Percentiles rank a stretch among this genome's conserved stretches.
Evolutionary conservation across 1,139 yeast genomes (phyloP).

Genomic region (Zygosaccharomyces pseudobailii): DNA sequence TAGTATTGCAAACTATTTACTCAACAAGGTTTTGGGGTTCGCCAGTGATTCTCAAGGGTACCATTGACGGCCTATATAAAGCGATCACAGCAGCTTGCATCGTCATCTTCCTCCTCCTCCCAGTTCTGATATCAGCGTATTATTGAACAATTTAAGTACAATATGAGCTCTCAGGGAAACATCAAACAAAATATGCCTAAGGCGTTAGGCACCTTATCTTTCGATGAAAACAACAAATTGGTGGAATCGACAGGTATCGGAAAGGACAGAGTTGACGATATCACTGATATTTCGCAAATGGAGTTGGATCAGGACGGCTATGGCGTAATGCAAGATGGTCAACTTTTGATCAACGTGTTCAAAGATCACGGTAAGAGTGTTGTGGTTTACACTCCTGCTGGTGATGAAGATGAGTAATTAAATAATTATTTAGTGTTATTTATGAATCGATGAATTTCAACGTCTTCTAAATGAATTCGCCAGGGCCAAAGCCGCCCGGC

Average conservation of each 20-base stretch:
- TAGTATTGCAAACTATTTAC: background rate
- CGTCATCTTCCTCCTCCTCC: too few relatives aligned
- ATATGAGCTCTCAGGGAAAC: background rate
- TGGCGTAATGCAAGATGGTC: constrained; percentile 21
- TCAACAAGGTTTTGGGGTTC: background rate
- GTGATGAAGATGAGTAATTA: constrained; percentile 3
- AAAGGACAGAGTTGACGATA: constrained; percentile 25
- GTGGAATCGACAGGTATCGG: constrained; percentile 32
- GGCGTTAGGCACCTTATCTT: constrained; percentile 30
- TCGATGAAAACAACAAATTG: constrained; percentile 31
- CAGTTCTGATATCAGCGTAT: background rate
- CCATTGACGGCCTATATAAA: background rate
- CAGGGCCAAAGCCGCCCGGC: constrained; percentile 13
- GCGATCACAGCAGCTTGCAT: too few relatives aligned
- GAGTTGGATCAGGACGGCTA: constrained; percentile 27
- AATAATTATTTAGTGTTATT: background rate
- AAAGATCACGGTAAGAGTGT: constrained; percentile 26
- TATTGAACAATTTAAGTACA: background rate
- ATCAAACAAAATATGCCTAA: constrained; percentile 18
- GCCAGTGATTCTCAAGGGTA: background rate
- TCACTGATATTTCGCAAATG: constrained; percentile 21
- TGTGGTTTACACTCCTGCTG: constrained; percentile 24
- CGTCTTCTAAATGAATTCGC: constrained; percentile 14
- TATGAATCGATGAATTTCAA: constrained; percentile 1
- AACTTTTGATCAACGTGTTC: constrained; percentile 23